Conservation (phyloP, 1,139 yeast genomes). For the Suhomyces yuchorum region DNA sequence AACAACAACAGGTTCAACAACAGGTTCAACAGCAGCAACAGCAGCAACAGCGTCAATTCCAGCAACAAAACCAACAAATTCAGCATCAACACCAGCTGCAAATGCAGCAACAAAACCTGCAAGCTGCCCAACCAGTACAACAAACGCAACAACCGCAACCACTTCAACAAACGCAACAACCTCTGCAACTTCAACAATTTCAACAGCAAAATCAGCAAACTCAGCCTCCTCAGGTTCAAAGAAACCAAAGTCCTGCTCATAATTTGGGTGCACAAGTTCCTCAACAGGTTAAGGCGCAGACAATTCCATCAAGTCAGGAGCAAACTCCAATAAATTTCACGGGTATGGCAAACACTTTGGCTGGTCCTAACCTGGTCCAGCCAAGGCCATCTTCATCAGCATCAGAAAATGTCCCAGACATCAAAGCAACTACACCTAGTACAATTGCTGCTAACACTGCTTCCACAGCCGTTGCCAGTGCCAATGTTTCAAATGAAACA, state of each 20-base stretch:
- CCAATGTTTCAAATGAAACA: slow-evolving; percentile 14
- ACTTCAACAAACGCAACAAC: not conserved
- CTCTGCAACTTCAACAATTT: slow-evolving; percentile 15
- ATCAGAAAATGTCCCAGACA: slow-evolving; percentile 6
- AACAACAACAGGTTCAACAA: not conserved
- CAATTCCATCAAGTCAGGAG: slow-evolving; percentile 8
- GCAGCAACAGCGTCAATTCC: not conserved
- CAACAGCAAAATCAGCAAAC: slow-evolving; percentile 4
- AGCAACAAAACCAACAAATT: slow-evolving; percentile 2
- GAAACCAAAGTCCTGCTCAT: not conserved
- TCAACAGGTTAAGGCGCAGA: slow-evolving; percentile 4
- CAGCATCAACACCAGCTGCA: slow-evolving; percentile 10
- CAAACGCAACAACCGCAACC: slow-evolving; percentile 2
- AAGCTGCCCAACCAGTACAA: slow-evolving; percentile 1
- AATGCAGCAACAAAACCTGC: slow-evolving; percentile 8
- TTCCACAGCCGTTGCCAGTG: slow-evolving; percentile 7
- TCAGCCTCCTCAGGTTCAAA: slow-evolving; percentile 8
- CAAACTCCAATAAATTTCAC: slow-evolving; percentile 9
- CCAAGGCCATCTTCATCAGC: slow-evolving; percentile 12
- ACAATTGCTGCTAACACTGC: slow-evolving; percentile 22
- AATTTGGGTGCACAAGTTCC: not conserved
- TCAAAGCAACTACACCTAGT: not conserved
- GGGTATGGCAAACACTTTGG: not conserved
- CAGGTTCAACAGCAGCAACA: not conserved
- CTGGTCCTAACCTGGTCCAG: slow-evolving; percentile 6